Evolutionary conservation across 2,329 filamentous ascomycete species (phyloP).

Genomic region (Cadophora malorum): DNA sequence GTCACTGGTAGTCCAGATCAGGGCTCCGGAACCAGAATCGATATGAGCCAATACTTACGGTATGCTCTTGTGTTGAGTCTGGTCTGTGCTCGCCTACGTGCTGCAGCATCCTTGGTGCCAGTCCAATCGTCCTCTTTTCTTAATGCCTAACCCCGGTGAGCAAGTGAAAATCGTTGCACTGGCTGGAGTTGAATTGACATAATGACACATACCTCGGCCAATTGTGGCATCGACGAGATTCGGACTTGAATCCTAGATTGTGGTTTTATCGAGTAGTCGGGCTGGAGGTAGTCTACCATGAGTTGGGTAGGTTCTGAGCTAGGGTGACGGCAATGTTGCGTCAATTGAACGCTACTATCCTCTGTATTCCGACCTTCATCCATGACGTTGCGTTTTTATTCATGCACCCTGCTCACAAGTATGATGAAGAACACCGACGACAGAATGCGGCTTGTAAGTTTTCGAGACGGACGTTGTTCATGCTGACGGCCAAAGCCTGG

Average conservation of each 20-base stretch:
- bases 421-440: not conserved
- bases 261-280: slow-evolving; percentile 32
- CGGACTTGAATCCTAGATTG: slow-evolving; percentile 33
- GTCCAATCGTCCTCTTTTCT: slow-evolving; percentile 54
- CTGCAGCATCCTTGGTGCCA: slow-evolving; percentile 51
- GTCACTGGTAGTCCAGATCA: slow-evolving; percentile 27
- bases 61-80: slow-evolving; percentile 55
- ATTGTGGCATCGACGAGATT: slow-evolving; percentile 47
- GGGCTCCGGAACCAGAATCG: no score
- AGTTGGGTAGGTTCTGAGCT: no score
- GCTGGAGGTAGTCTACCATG: slow-evolving; percentile 34
- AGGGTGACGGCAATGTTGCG: no score
- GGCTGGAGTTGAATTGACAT: slow-evolving; percentile 21
- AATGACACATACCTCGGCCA: slow-evolving; percentile 47
- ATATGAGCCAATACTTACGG: slow-evolving; percentile 43
- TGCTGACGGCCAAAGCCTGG: not conserved
- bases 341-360: no score
- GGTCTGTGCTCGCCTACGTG: slow-evolving; percentile 52
- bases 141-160: slow-evolving; percentile 47
- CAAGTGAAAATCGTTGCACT: slow-evolving; percentile 31
- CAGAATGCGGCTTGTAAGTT: not conserved
- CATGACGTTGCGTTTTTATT: slow-evolving; percentile 33
- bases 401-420: slow-evolving; percentile 31
- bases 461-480: slow-evolving; percentile 5
- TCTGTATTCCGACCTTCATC: no score